A percentile compares a stretch with the other conserved stretches of the same genome.
These are phyloP conservation scores for Candida montana DNA, from an alignment of 805 yeast species.

Conservation along the genomic window DNA sequence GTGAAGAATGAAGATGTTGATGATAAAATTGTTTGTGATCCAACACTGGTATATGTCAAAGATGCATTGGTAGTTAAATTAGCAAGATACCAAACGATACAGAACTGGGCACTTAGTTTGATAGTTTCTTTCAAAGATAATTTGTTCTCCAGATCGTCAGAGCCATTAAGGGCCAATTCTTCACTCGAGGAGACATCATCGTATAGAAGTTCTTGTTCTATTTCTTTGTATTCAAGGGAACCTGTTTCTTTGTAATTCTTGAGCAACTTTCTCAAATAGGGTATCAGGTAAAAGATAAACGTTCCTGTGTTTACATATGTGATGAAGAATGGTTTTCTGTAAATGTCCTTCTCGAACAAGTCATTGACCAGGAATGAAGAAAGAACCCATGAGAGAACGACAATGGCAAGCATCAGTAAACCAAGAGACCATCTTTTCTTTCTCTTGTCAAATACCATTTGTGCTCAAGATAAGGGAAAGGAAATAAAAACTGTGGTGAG, in stretches of 20 bases:
- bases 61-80: constrained; percentile 87
- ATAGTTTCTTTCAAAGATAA: constrained; percentile 60
- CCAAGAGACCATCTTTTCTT: constrained; percentile 66
- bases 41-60: constrained; percentile 83
- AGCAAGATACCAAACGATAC: constrained; percentile 85
- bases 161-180: constrained; percentile 21
- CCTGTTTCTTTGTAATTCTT: constrained; percentile 27
- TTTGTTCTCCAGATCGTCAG: constrained; percentile 15
- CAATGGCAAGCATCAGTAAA: constrained; percentile 62
- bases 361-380: constrained; percentile 83
- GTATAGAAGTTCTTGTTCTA: constrained; percentile 17
- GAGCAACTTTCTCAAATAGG: constrained; percentile 35
- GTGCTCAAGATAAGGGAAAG: no score
- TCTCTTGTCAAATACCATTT: constrained; percentile 10
- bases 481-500: background rate
- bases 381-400: constrained; percentile 84
- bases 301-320: constrained; percentile 89
- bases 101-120: constrained; percentile 70
- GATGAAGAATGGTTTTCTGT: constrained; percentile 85
- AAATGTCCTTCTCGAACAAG: constrained; percentile 60
- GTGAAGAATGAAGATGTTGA: constrained; percentile 95
- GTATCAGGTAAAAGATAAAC: constrained; percentile 71
- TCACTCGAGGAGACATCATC: constrained; percentile 22
- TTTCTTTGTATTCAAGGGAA: constrained; percentile 18
- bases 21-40: constrained; percentile 88